A percentile compares a stretch with the other conserved stretches of the same genome.
These are phyloP conservation scores for Chrysoporthe cubensis DNA, from an alignment of 2,329 filamentous ascomycete genomes.

Conservation along the genomic window DNA sequence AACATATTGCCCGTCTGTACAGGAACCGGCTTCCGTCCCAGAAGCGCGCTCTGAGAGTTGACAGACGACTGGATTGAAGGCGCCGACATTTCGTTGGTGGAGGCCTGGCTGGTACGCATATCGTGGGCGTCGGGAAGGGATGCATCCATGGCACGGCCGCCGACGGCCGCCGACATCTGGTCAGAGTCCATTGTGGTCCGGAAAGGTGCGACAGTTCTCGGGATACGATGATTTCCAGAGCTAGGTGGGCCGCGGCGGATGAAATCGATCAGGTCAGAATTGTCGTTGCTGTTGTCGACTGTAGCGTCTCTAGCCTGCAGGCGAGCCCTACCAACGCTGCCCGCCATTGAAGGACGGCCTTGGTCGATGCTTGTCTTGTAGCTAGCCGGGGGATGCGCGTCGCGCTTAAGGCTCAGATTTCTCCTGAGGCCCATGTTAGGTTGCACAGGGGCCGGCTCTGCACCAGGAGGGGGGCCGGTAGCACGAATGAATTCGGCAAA, in stretches of 20 bases:
- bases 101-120: slow-evolving; percentile 59
- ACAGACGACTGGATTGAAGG: slow-evolving; percentile 65
- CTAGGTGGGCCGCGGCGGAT: slow-evolving; percentile 83
- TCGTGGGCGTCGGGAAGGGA: slow-evolving; percentile 60
- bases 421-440: slow-evolving; percentile 22
- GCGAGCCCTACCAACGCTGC: slow-evolving; percentile 49
- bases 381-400: slow-evolving; percentile 32
- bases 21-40: slow-evolving; percentile 43
- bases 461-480: slow-evolving; percentile 74
- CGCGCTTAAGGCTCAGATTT: slow-evolving; percentile 36
- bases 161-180: slow-evolving; percentile 62
- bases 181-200: slow-evolving; percentile 85
- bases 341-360: slow-evolving; percentile 41
- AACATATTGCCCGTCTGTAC: slow-evolving; percentile 36
- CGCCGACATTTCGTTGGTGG: slow-evolving; percentile 61
- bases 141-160: slow-evolving; percentile 61
- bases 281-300: slow-evolving; percentile 66
- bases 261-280: slow-evolving; percentile 91
- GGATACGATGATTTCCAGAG: slow-evolving; percentile 69
- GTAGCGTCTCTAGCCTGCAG: slow-evolving; percentile 74
- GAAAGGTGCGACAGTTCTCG: slow-evolving; percentile 83
- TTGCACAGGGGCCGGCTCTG: slow-evolving; percentile 40
- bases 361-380: slow-evolving; percentile 45
- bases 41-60: slow-evolving; percentile 75
- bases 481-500: slow-evolving; percentile 90